Base-by-base conservation (phyloP, 192 early-diverging fungal genomes). In the Lobosporangium transversale region DNA sequence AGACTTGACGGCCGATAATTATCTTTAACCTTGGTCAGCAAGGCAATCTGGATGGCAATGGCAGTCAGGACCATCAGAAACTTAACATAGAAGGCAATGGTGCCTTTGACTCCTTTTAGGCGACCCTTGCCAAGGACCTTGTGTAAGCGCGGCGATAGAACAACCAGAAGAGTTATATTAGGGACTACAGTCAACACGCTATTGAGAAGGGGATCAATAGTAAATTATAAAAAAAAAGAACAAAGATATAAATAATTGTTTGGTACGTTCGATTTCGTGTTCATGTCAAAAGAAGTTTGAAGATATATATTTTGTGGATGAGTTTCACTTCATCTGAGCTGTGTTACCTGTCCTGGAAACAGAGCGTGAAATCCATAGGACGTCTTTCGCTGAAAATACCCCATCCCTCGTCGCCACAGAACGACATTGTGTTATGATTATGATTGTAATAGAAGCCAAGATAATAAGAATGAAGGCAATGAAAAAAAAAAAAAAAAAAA, bases 321-420 rank as follows among this genome's bases (percentile, higher is more conserved):
- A n/a, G n/a, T n/a, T n/a, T n/a, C n/a, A n/a, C n/a, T n/a, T n/a
- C n/a, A n/a, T n/a, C n/a, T n/a, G n/a, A n/a, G n/a, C 17, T 48
- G 15, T 9, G 33, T 10, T 62, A 76, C 71, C 71, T 67, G 36
- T 76, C 58, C 30, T 76, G 71, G 30, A 76, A 76, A 23, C 71
- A 76, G 14, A 55, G 27, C 1, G 71, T 62, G 48, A 76, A 76
- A 35, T 76, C 71, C 71, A 76, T 76, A 6, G 50, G 51, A 23
- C 71, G 71, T 17, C 44, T 52, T 26, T 31, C n/a, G 44, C 71
- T 76, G 35, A 66, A 76, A 29, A 60, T 44, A 12, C 51, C 42
- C 71, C 71, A 76, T 1, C 71, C 71, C 23, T 76, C 71, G 21
- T 26, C 29, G 56, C 66, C 71, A 21, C 71, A 76, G 53, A 76